A percentile compares a stretch with the other conserved stretches of the same genome.
Evolutionary conservation across 164 flowering plant genomes (phyloP).

Genomic region (Stephania yunnanensis): DNA sequence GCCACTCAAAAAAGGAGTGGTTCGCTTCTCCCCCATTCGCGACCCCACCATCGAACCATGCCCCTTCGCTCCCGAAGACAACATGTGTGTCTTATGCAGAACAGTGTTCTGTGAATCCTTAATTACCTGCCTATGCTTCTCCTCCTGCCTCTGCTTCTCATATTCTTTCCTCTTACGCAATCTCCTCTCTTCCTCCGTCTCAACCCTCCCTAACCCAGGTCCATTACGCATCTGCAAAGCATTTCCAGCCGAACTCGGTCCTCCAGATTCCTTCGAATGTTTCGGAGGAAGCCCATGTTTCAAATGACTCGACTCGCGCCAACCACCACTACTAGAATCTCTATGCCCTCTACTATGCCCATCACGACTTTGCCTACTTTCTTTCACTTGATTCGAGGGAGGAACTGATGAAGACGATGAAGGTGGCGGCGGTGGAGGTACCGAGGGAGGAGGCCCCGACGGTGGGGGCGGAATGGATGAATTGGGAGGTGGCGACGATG

Average conservation of each 20-base stretch:
- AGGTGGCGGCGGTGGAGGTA: constrained; percentile 50
- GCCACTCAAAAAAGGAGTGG: constrained; percentile 51
- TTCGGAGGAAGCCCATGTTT: constrained; percentile 27
- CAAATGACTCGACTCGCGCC: constrained; percentile 31
- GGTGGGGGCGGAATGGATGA: constrained; percentile 42
- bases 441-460: constrained; percentile 26
- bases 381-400: constrained; percentile 26
- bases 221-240: constrained; percentile 26
- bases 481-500: constrained; percentile 30
- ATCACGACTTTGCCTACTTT: constrained; percentile 14
- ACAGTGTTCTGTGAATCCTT: constrained; percentile 59
- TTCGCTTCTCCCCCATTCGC: constrained; percentile 58
- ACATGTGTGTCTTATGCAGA: constrained; percentile 53
- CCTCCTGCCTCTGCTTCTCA: constrained; percentile 78
- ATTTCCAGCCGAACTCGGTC: constrained; percentile 24
- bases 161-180: constrained; percentile 79
- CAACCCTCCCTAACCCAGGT: constrained; percentile 45
- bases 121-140: constrained; percentile 61
- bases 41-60: constrained; percentile 69
- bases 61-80: constrained; percentile 49
- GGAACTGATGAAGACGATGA: constrained; percentile 31
- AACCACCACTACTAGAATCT: constrained; percentile 21
- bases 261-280: constrained; percentile 38
- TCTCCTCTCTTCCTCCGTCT: constrained; percentile 91
- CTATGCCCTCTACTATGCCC: constrained; percentile 20